Evolutionary conservation across 208 protist species (phyloP).

Genomic region (Trypanosoma rangeli): DNA sequence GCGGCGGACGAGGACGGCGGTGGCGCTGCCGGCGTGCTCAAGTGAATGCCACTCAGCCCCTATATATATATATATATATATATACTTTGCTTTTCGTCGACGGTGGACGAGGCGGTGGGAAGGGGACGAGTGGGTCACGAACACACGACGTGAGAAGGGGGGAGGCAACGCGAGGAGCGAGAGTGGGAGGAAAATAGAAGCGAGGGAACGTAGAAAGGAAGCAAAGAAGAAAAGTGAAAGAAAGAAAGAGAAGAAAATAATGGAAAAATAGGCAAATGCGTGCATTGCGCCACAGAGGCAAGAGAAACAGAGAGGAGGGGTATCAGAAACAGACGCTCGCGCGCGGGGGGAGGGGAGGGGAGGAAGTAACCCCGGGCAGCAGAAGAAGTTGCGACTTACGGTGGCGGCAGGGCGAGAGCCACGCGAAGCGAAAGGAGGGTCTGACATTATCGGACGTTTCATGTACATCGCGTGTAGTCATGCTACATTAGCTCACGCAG

Average conservation of each 20-base stretch:
- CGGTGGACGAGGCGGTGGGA: neutral
- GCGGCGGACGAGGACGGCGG: too few species aligned
- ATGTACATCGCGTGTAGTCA: too few species aligned
- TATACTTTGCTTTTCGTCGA: neutral
- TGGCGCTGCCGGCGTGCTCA: too few species aligned
- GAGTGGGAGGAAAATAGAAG: neutral
- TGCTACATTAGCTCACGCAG: too few species aligned
- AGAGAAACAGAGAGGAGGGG: neutral
- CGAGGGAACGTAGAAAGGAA: neutral
- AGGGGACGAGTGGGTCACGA: neutral
- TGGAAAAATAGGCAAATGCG: neutral
- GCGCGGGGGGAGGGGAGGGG: too few species aligned
- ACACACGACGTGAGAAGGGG: neutral
- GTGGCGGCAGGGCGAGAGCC: too few species aligned
- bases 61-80: conserved; percentile 20
- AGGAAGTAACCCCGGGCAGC: too few species aligned
- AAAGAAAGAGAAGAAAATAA: conserved; percentile 4
- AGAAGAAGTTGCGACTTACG: too few species aligned
- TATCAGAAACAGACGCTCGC: conserved; percentile 4
- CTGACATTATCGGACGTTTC: too few species aligned
- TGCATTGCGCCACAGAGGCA: neutral
- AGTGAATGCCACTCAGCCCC: neutral
- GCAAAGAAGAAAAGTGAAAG: conserved; percentile 1
- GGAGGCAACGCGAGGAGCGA: neutral
- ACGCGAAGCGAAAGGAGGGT: too few species aligned